phyloP scores from a whole-genome alignment of 768 basidiomycete genomes.

The Suillus bovinus region DNA sequence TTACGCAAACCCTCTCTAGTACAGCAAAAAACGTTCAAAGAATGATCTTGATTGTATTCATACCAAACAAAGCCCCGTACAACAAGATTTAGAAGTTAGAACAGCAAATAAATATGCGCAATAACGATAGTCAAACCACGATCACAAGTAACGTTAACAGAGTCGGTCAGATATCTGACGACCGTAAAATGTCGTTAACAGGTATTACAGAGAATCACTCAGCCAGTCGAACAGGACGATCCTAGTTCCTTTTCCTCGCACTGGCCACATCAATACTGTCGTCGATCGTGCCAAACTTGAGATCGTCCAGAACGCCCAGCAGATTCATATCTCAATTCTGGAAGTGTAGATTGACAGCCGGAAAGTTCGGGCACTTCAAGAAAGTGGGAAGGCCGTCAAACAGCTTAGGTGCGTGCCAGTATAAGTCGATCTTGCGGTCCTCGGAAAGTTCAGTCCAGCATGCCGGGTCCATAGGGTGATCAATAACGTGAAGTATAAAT shows the following conservation, averaged over 20 bases:
- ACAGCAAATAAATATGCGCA: neutral
- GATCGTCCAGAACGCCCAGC: conserved; percentile 16
- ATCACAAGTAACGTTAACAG: neutral
- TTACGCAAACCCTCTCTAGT: neutral
- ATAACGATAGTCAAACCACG: neutral
- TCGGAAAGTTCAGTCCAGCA: conserved; percentile 16
- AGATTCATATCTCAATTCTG: conserved; percentile 24
- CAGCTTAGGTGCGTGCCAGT: conserved; percentile 2
- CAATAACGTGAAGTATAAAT: conserved; percentile 17
- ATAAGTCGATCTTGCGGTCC: conserved; percentile 8
- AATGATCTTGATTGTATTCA: neutral
- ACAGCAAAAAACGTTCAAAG: neutral
- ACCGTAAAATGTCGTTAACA: neutral
- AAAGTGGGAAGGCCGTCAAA: neutral
- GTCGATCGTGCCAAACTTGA: neutral
- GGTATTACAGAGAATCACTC: neutral
- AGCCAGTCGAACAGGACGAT: too few species aligned
- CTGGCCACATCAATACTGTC: neutral
- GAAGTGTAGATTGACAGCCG: conserved; percentile 15
- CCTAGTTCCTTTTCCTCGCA: neutral
- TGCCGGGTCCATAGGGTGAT: neutral
- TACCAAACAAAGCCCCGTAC: conserved; percentile 17
- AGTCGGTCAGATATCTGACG: too few species aligned
- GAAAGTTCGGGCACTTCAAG: conserved; percentile 10
- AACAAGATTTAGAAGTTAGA: conserved; percentile 8